Evolutionary conservation across 371 early-diverging fungal genomes (phyloP).

Genomic region (Mucor sp.): DNA sequence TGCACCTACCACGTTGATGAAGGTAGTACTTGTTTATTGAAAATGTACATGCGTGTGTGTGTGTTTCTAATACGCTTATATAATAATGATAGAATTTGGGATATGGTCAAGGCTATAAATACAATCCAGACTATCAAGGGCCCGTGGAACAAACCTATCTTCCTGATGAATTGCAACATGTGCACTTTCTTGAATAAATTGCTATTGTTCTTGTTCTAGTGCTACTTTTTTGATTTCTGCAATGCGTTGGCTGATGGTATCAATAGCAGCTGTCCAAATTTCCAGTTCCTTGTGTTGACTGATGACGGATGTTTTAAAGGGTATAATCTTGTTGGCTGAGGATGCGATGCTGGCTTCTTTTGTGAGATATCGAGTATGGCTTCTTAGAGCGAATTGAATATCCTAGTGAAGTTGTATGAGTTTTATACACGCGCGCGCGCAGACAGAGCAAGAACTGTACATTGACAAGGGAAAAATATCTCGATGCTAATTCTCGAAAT

Average conservation of each 20-base stretch:
- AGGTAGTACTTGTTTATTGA: conserved; percentile 25
- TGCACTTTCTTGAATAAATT: conserved; percentile 55
- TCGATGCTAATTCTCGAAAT: conserved; percentile 35
- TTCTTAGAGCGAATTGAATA: conserved; percentile 42
- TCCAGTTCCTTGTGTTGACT: conserved; percentile 46
- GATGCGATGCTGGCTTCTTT: conserved; percentile 40
- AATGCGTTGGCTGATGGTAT: conserved; percentile 37
- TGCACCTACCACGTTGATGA: conserved; percentile 80
- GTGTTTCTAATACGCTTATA: not conserved
- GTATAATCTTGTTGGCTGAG: conserved; percentile 41
- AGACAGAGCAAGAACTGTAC: conserved; percentile 20
- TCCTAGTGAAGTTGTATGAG: conserved; percentile 23
- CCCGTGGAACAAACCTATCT: conserved; percentile 80
- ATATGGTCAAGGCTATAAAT: conserved; percentile 80
- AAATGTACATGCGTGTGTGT: not conserved
- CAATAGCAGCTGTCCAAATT: conserved; percentile 43
- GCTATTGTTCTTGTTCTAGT: not conserved
- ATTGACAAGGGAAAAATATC: conserved; percentile 49
- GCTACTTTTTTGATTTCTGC: conserved; percentile 35
- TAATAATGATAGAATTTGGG: conserved; percentile 69
- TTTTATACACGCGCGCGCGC: not conserved
- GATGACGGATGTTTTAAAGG: conserved; percentile 42
- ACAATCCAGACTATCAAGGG: conserved; percentile 78
- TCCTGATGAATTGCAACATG: conserved; percentile 61
- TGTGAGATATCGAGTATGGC: conserved; percentile 39